Evolutionary conservation across 768 basidiomycete genomes (phyloP), one percentile per base, ranked within the genome.

Genomic region (Trametes punicea): DNA sequence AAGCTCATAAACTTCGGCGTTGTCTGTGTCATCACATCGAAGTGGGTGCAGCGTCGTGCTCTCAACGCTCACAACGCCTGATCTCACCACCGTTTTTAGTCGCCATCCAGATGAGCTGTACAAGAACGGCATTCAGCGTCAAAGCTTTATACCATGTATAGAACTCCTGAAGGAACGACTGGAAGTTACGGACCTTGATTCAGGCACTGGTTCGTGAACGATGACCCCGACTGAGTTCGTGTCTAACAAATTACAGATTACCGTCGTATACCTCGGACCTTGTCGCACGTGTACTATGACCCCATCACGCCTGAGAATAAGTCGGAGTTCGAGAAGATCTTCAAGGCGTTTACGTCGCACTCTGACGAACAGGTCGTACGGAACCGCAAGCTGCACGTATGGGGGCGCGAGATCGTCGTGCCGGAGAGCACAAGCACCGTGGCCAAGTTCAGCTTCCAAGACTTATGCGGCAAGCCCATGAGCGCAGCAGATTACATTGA

Each of bases 41-140:
- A 99, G 96, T 97, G 56, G 66, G 91, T 70, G 42, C 36, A 15
- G 29, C 18, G 25, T 44, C 9, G 30, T 36, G 9, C 6, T 16
- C 39, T 25, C 54, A 13, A 18, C 1, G n/a, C 36, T 13, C n/a
- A 15, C 16, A 38, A 15, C 18, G 39, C 8, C n/a, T 9, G 4
- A 15, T 16, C 6, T 2, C 18, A 9, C 4, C n/a, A 2, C 10
- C 10, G 15, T 20, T n/a, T 18, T n/a, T 63, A 99, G 96, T 73
- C 97, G 97, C 56, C 93, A 97, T 68, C 97, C 97, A 2, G 89
- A 98, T 65, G 92, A 98, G 27, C 78, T 99, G 1, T 99, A 99
- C 77, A 95, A 96, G 81, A 98, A 98, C 61, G 97, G 97, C 0
- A 97, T 99, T 39, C 97, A 99, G 69, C 83, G 97, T 3, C 82